Evolutionary conservation across 805 yeast genomes (phyloP), one percentile per base, ranked within the genome.

Genomic region (Tetrapisispora pingtungensis): DNA sequence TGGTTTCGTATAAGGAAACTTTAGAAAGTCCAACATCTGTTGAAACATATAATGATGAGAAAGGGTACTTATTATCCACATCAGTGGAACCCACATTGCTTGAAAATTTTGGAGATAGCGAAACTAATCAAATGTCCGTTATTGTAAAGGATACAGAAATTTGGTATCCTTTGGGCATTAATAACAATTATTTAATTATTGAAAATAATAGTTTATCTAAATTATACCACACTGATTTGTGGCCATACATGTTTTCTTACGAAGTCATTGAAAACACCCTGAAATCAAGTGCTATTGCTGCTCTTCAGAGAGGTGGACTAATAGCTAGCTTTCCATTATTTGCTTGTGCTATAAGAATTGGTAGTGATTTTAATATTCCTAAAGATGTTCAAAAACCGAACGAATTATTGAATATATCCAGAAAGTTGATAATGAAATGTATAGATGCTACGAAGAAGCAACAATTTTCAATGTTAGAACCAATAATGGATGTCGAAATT

Each of bases 1-100:
- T 80, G 68, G 96, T 93, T 5, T 84, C 97, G 0, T 90, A 84
- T 62, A 87, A 85, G 57, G 98, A 93, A 62, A 75, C 86, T 0
- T 53, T 77, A 7, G 49, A 44, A 15, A 20, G 10, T 2, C 18
- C 45, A 18, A 44, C 57, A 10, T 26, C 43, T 3, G 24, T 45
- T 36, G 46, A 40, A 46, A 18, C 45, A 12, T 33, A 43, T 19
- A 41, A 51, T 40, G 35, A 48, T 45, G 41, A 54, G 44, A 18
- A 46, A 4, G 58, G 58, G 3, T 53, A 54, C 42, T 18, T 22
- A 41, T 48, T 59, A 43, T 45, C 51, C 5, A 56, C 57, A 12
- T 42, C 42, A 5, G 31, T 57, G 49, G 52, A 57, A 40, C 37
- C 53, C 3, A 4, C 48, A 2, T 3, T 1, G 13, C 8, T n/a